Base-by-base conservation (phyloP, 371 early-diverging fungal genomes). In the Mortierella sp. region DNA sequence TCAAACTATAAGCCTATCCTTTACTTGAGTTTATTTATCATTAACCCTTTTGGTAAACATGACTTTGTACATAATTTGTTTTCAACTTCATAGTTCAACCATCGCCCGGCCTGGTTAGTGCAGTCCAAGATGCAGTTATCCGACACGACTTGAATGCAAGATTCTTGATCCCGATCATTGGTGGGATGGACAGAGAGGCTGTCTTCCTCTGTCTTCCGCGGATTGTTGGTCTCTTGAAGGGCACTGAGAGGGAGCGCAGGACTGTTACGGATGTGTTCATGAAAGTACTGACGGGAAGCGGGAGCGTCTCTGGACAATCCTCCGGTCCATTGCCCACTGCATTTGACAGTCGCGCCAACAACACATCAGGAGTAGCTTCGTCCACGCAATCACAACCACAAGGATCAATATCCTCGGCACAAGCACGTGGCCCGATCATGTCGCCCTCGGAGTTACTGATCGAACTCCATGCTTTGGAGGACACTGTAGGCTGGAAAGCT, bases 81-180 rank as follows among this genome's bases (percentile, higher is more conserved):
- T 20, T 4, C 12, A n/a, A 43, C 43, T 51, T 51, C 51, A 39
- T 77, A 86, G 92, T 85, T 12, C 83, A 78, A 58, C 91, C 92
- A 9, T 79, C 91, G 4, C 71, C 85, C 11, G 90, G 90, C 67
- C 80, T 95, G n/a, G 93, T 94, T 9, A 76, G 78, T 32, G 86
- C 89, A 1, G 93, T 94, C 0, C 84, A 90, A 68, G 70, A 78
- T 12, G 85, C 89, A 37, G 92, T 88, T 40, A 78, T 74, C 40
- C 71, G 87, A 73, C 86, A 88, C 65, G 79, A 88, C 14, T 78
- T 94, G 66, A 92, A 92, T 71, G 93, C 91, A 8, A 84, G 89
- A 63, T 95, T 93, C 81, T 40, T 95, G 35, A 85, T 94, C 11
- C 92, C 93, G 4, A 86, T 95, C 49, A 78, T 93, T 30, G 78